These are phyloP conservation scores for Ilex aquifolium DNA, from an alignment of 257 asterid genomes.

Conservation along the genomic window DNA sequence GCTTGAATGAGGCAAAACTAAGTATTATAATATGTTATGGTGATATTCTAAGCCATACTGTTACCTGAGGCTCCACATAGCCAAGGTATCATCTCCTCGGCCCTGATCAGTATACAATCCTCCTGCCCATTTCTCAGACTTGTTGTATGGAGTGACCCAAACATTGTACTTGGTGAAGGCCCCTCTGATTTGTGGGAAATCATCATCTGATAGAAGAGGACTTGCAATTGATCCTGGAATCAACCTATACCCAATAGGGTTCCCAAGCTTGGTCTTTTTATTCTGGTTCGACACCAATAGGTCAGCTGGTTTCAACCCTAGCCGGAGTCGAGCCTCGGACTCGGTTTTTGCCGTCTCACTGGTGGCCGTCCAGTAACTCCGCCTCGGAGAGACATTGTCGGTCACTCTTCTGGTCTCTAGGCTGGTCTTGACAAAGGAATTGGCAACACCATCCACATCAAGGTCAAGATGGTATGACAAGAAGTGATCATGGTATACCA, in stretches of 20 bases:
- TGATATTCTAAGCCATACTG: too few relatives aligned
- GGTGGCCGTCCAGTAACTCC: neutral
- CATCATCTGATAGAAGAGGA: neutral
- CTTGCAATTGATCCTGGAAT: neutral
- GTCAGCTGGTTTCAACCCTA: neutral
- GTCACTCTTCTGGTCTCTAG: neutral
- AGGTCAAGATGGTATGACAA: neutral
- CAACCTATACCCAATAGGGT: neutral
- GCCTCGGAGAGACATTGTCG: neutral
- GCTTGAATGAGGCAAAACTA: too few relatives aligned
- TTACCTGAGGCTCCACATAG: neutral
- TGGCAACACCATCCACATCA: neutral
- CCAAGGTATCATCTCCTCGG: neutral
- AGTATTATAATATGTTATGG: too few relatives aligned
- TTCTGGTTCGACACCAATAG: neutral
- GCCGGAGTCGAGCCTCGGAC: neutral
- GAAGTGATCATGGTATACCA: constrained; percentile 1
- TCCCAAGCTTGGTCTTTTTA: neutral
- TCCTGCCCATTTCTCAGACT: constrained; percentile 4
- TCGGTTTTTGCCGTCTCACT: neutral
- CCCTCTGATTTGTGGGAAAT: neutral
- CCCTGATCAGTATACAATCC: neutral
- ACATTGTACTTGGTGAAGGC: neutral
- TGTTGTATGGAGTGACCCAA: neutral
- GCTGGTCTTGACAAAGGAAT: neutral